Conservation (phyloP, 1,284 basidiomycete species). For the Cryptococcus depauperatus region DNA sequence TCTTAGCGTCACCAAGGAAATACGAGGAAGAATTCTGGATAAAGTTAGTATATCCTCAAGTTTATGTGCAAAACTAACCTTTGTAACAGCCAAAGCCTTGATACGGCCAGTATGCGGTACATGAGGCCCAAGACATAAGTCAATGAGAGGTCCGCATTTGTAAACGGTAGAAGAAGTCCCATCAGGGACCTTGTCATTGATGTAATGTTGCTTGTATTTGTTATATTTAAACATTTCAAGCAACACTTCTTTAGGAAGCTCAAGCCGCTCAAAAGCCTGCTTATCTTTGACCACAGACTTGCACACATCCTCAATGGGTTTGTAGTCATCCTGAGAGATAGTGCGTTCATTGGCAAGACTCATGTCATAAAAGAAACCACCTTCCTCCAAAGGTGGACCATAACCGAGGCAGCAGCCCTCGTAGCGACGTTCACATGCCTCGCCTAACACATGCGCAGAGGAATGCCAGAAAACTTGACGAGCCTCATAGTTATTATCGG, state of each 20-base stretch:
- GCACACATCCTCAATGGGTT: conserved; percentile 77
- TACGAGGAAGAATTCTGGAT: conserved; percentile 90
- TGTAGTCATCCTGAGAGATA: conserved; percentile 74
- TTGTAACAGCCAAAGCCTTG: conserved; percentile 92
- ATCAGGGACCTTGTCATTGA: conserved; percentile 91
- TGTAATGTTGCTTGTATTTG: conserved; percentile 96
- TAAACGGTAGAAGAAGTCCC: conserved; percentile 97
- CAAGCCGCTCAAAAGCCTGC: conserved; percentile 91
- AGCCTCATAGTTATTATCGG: conserved; percentile 65
- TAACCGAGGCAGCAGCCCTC: conserved; percentile 94
- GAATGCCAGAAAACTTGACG: conserved; percentile 99
- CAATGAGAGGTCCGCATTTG: conserved; percentile 97
- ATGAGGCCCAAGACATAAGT: conserved; percentile 94
- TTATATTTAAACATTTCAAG: conserved; percentile 99
- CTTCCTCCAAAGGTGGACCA: conserved; percentile 86
- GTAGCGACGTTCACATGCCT: conserved; percentile 87
- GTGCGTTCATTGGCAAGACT: conserved; percentile 50
- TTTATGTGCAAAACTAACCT: conserved; percentile 50
- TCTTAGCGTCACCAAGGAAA: conserved; percentile 89
- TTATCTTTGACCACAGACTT: conserved; percentile 90
- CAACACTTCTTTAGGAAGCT: conserved; percentile 86
- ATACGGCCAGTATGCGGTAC: conserved; percentile 96
- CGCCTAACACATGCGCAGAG: conserved; percentile 97
- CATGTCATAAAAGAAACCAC: conserved; percentile 99
- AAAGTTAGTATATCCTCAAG: not conserved